These are phyloP conservation scores for Prototheca stagnorum DNA, from an alignment of 163 green algal genomes.

Conservation along the genomic window DNA sequence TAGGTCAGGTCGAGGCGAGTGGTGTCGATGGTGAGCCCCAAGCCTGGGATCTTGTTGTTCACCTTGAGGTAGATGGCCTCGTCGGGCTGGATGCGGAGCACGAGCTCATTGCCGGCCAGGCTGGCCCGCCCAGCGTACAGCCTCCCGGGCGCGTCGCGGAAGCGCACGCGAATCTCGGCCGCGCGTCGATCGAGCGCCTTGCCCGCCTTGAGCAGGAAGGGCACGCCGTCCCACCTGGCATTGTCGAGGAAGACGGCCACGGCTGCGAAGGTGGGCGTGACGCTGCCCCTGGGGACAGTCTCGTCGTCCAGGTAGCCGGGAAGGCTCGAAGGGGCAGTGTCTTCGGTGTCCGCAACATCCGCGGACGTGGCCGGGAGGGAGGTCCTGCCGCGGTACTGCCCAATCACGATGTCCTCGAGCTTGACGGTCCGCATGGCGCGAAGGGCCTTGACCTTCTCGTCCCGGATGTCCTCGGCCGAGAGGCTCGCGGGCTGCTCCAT, in stretches of 20 bases:
- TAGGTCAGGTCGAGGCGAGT: slow-evolving; percentile 91
- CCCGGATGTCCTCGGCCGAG: slow-evolving; percentile 87
- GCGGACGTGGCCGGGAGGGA: background rate
- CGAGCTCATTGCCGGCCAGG: slow-evolving; percentile 78
- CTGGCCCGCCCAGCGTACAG: slow-evolving; percentile 79
- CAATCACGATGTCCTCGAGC: slow-evolving; percentile 86
- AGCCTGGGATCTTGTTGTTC: slow-evolving; percentile 95
- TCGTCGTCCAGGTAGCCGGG: slow-evolving; percentile 90
- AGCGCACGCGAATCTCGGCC: slow-evolving; percentile 88
- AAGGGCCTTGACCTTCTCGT: slow-evolving; percentile 96
- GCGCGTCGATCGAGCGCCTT: slow-evolving; percentile 77
- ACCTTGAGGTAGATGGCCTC: slow-evolving; percentile 96
- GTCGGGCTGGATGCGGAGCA: slow-evolving; percentile 78
- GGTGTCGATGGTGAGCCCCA: slow-evolving; percentile 78
- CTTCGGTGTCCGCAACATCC: too few relatives aligned
- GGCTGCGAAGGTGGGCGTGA: slow-evolving; percentile 84
- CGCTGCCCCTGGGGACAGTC: slow-evolving; percentile 64
- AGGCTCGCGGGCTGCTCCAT: slow-evolving; percentile 94
- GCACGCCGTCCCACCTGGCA: slow-evolving; percentile 90
- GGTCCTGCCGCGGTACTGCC: slow-evolving; percentile 75
- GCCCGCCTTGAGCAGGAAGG: slow-evolving; percentile 94
- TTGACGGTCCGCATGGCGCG: slow-evolving; percentile 65
- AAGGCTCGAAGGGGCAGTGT: slow-evolving; percentile 13
- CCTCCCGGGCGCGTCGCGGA: slow-evolving; percentile 85
- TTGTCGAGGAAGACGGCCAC: slow-evolving; percentile 91